Evolutionary conservation across 352 stramenopile genomes (phyloP).

Genomic region (Pythium myriotylum): DNA sequence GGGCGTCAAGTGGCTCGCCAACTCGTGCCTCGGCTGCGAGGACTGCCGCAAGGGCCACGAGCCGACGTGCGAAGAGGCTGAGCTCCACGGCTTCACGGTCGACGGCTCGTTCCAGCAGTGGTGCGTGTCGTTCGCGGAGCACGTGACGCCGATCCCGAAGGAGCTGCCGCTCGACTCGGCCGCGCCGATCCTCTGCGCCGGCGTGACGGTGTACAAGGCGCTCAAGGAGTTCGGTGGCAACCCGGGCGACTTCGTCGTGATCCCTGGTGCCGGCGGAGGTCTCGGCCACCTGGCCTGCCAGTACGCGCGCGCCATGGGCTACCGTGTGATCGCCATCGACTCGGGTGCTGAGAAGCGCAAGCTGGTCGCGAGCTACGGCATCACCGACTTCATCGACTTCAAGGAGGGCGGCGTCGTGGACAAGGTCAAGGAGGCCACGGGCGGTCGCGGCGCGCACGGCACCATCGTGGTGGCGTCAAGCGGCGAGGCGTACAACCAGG

Average conservation of each 20-base stretch:
- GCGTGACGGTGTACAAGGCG: conserved; percentile 87
- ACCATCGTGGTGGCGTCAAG: conserved; percentile 74
- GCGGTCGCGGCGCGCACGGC: conserved; percentile 59
- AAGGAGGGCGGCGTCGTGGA: conserved; percentile 54
- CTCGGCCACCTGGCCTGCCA: conserved; percentile 81
- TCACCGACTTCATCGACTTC: conserved; percentile 72
- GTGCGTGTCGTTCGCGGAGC: conserved; percentile 73
- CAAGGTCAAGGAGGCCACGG: conserved; percentile 45
- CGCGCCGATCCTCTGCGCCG: conserved; percentile 82
- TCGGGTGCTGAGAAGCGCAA: conserved; percentile 64
- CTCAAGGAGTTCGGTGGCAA: conserved; percentile 62
- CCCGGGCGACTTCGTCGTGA: conserved; percentile 44
- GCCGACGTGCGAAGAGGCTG: conserved; percentile 34
- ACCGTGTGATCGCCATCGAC: conserved; percentile 75
- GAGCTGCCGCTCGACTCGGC: conserved; percentile 43
- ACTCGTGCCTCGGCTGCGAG: conserved; percentile 52
- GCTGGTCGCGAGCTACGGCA: conserved; percentile 64
- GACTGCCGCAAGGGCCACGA: conserved; percentile 61
- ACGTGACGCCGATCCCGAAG: conserved; percentile 73
- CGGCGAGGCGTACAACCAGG: conserved; percentile 52
- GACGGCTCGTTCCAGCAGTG: conserved; percentile 59
- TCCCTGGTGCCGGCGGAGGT: conserved; percentile 68
- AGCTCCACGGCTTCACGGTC: conserved; percentile 40
- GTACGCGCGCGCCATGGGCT: conserved; percentile 70
- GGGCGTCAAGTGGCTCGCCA: conserved; percentile 53